Evolutionary conservation across 257 asterid species (phyloP).

Genomic region (Ilex aquifolium): DNA sequence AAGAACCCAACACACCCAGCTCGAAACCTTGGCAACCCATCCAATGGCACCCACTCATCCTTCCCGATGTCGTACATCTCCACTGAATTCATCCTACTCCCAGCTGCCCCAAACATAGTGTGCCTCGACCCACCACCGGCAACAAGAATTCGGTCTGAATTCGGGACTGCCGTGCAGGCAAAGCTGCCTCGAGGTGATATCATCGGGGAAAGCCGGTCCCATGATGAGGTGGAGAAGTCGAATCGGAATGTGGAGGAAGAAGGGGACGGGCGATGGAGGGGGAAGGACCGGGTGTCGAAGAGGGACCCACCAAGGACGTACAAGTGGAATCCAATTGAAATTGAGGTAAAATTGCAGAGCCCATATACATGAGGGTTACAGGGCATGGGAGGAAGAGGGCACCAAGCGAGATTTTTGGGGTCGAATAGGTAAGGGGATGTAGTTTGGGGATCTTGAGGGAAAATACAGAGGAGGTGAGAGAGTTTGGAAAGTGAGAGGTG

Average conservation of each 20-base stretch:
- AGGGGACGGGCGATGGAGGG: slow-evolving; percentile 71
- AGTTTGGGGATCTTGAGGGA: slow-evolving; percentile 82
- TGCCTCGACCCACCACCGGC: slow-evolving; percentile 97
- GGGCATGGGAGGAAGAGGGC: slow-evolving; percentile 74
- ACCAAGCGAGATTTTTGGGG: slow-evolving; percentile 66
- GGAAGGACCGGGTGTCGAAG: slow-evolving; percentile 77
- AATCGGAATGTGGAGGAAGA: slow-evolving; percentile 61
- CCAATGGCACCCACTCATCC: slow-evolving; percentile 84
- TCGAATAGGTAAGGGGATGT: slow-evolving; percentile 70
- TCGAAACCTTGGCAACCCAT: slow-evolving; percentile 86
- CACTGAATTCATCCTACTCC: slow-evolving; percentile 86
- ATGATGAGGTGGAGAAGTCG: slow-evolving; percentile 36
- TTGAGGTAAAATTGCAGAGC: slow-evolving; percentile 66
- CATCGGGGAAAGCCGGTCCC: slow-evolving; percentile 80
- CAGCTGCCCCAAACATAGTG: slow-evolving; percentile 83
- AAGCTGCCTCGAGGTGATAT: slow-evolving; percentile 87
- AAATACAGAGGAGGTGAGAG: slow-evolving; percentile 55
- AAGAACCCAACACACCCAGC: slow-evolving; percentile 92
- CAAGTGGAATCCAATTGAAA: slow-evolving; percentile 54
- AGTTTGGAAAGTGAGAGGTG: slow-evolving; percentile 36
- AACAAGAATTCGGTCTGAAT: slow-evolving; percentile 58
- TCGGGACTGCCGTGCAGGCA: slow-evolving; percentile 67
- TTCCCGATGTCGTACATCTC: slow-evolving; percentile 85
- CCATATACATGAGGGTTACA: slow-evolving; percentile 86
- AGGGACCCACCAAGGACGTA: slow-evolving; percentile 89